phyloP scores from a whole-genome alignment of 176 grass and related monocot genomes.

The Aegilops speltoides region DNA sequence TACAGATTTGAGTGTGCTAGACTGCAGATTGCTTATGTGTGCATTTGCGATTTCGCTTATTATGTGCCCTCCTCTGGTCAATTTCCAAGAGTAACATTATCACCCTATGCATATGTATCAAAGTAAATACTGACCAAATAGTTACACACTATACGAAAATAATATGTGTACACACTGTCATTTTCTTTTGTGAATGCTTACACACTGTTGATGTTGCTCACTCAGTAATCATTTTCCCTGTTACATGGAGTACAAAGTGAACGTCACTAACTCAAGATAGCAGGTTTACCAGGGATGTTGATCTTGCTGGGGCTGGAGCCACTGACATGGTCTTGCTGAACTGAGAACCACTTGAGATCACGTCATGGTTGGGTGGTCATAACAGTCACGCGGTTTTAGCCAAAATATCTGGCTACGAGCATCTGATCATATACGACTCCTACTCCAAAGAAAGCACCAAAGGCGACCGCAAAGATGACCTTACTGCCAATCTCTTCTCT shows the following conservation, averaged over 20 bases:
- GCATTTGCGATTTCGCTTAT: not conserved
- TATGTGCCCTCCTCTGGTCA: not conserved
- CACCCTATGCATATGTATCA: not conserved
- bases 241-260: not conserved
- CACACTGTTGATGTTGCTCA: not conserved
- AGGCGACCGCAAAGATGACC: not conserved
- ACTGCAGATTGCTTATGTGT: not conserved
- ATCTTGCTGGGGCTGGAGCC: not conserved
- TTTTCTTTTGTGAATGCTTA: too few relatives aligned
- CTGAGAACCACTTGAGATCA: not conserved
- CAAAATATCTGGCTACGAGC: slow-evolving; percentile 9
- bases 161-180: too few relatives aligned
- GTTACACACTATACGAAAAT: not conserved
- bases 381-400: not conserved
- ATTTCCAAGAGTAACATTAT: not conserved
- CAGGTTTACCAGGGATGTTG: not conserved
- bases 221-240: not conserved
- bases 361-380: not conserved
- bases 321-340: not conserved
- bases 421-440: slow-evolving; percentile 23
- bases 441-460: slow-evolving; percentile 24
- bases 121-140: not conserved
- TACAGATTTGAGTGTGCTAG: not conserved
- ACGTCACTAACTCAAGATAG: not conserved
- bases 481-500: not conserved